phyloP scores from a whole-genome alignment of 176 grass and related monocot species.

The Luzula sylvatica region DNA sequence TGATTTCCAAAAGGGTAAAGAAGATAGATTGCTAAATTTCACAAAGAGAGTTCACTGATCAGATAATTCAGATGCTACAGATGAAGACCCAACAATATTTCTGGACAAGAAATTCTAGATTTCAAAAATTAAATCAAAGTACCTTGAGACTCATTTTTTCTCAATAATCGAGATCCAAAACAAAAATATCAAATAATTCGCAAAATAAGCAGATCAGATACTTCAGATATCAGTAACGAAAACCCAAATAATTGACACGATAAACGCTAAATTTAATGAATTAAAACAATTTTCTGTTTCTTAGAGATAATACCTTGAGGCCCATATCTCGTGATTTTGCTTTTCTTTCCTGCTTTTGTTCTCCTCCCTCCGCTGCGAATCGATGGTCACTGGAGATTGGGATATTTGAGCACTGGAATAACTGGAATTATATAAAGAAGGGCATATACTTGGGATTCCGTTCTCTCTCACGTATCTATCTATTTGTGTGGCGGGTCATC shows the following conservation, averaged over 20 bases:
- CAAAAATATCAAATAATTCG: too few relatives aligned
- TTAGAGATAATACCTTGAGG: constrained; percentile 12
- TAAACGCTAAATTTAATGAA: background rate
- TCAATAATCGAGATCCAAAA: background rate
- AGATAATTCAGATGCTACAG: background rate
- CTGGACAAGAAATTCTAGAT: background rate
- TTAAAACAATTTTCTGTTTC: background rate
- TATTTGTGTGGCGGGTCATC: constrained; percentile 1
- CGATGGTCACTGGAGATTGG: background rate
- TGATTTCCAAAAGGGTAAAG: too few relatives aligned
- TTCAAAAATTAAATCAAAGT: background rate
- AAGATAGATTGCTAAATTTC: too few relatives aligned
- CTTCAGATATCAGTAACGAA: background rate
- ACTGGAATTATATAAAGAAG: constrained; percentile 5
- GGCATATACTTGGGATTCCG: background rate
- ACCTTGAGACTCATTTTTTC: constrained; percentile 20
- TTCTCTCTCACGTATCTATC: background rate
- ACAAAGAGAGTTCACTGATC: background rate
- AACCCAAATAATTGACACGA: background rate
- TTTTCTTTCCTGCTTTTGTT: background rate
- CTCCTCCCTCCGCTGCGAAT: too few relatives aligned
- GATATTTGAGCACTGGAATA: background rate
- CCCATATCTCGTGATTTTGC: background rate
- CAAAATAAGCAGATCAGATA: constrained; percentile 13
- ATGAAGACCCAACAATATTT: background rate